phyloP scores from a whole-genome alignment of 2,329 filamentous ascomycete species.

The Arthrobotrys iridis region DNA sequence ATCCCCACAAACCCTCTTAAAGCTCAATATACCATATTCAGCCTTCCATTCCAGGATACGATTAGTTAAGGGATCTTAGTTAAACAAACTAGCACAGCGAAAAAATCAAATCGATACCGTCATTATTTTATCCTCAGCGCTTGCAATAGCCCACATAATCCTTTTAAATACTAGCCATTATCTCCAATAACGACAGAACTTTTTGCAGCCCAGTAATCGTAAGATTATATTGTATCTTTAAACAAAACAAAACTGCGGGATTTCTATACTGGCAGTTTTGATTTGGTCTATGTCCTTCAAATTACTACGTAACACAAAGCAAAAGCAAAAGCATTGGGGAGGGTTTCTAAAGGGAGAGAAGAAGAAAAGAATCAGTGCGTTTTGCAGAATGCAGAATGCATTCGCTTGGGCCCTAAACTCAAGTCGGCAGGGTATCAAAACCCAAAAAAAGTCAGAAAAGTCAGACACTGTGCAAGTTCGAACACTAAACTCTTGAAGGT shows the following conservation, averaged over 20 bases:
- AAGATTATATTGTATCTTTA: no score
- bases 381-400: constrained; percentile 40
- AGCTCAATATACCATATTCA: not conserved
- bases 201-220: no score
- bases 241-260: constrained; percentile 21
- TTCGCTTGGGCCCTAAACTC: constrained; percentile 25
- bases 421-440: constrained; percentile 1
- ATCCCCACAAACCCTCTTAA: not conserved
- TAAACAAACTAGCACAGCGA: not conserved
- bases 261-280: constrained; percentile 17
- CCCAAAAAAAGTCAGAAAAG: constrained; percentile 13
- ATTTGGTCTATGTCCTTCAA: not conserved
- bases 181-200: no score
- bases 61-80: not conserved
- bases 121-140: not conserved
- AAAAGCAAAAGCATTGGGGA: constrained; percentile 32
- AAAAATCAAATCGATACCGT: not conserved
- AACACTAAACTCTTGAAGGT: constrained; percentile 16
- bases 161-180: not conserved
- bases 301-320: constrained; percentile 34
- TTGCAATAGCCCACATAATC: not conserved
- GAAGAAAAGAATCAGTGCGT: not conserved
- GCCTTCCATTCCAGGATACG: not conserved
- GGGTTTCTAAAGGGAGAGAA: not conserved
- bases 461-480: not conserved